phyloP scores from a whole-genome alignment of 768 basidiomycete genomes.

The Calocybe indica region DNA sequence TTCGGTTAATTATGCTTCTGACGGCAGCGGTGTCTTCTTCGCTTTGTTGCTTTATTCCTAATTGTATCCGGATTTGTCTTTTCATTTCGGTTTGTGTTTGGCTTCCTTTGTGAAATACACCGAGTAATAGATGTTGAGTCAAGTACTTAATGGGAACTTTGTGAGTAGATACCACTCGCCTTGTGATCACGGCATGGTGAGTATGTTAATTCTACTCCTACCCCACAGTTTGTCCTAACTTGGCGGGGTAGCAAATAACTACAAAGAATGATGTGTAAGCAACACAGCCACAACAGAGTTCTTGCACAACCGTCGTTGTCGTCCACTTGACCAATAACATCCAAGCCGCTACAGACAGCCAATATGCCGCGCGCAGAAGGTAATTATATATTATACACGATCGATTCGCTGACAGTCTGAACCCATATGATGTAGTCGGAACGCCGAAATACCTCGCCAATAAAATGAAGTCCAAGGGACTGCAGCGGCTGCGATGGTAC shows the following conservation, averaged over 20 bases:
- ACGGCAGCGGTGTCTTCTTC: no score
- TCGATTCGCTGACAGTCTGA: background rate
- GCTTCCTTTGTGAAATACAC: background rate
- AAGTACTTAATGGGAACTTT: background rate
- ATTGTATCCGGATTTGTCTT: no score
- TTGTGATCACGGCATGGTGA: no score
- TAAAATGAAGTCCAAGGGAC: constrained; percentile 95
- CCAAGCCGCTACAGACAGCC: background rate
- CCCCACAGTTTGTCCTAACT: no score
- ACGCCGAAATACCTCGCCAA: constrained; percentile 90
- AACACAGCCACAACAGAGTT: background rate
- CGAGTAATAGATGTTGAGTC: background rate
- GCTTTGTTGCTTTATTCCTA: no score
- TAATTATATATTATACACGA: constrained; percentile 14
- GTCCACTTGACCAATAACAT: background rate
- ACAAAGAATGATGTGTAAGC: background rate
- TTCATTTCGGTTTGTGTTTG: no score
- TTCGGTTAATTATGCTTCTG: no score
- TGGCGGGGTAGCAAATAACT: background rate
- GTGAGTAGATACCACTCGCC: no score
- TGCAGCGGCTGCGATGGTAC: constrained; percentile 95
- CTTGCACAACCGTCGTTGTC: background rate
- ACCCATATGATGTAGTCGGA: constrained; percentile 46
- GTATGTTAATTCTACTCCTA: no score
- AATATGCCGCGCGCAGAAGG: constrained; percentile 85